Base-by-base conservation (phyloP, 352 stramenopile genomes). In the Pythium folliculosum region DNA sequence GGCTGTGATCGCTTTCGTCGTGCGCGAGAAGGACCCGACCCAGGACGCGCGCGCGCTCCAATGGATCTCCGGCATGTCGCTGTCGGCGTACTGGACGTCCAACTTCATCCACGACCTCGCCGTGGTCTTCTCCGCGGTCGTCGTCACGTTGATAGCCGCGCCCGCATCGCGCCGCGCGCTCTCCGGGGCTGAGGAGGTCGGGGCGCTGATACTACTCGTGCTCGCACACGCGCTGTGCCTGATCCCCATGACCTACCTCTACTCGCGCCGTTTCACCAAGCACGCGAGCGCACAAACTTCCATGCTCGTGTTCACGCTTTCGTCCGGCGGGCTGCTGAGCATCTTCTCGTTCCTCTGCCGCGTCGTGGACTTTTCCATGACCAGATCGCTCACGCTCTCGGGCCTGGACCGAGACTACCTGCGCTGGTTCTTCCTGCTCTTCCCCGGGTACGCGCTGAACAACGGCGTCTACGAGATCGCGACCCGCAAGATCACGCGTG, bases 271-370 rank as follows among this genome's bases (percentile, higher is more conserved):
- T 17, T 91, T 89, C 52, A 79, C 69, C 19, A 84, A 85, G 60
- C 79, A 90, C 53, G 77, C 82, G 1, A 73, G 69, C 8, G 84
- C 84, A 0, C 84, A 93, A 58, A 90, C 81, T 19, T 84, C 77
- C 10, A 67, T 90, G 53, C 69, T 93, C 25, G 79, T 90, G 6
- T 86, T 93, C 48, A 70, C 72, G 1, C 70, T 93, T 0, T 77
- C 80, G 21, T 82, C 80, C 0, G 84, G 81, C 21, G 14, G 79
- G 9, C 64, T 92, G 51, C 65, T 92, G 23, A 90, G 81, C 48
- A 90, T 92, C 49, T 87, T 92, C 57, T 92, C 84, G 40, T 90
- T 92, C 57, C 48, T 92, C 45, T 92, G 84, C 55, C 81, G 84
- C 22, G 66, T 92, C 25, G 80, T 92, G 8, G 76, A 89, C 58